Conservation (phyloP, 768 basidiomycete genomes). For the Coprinopsis sp. region DNA sequence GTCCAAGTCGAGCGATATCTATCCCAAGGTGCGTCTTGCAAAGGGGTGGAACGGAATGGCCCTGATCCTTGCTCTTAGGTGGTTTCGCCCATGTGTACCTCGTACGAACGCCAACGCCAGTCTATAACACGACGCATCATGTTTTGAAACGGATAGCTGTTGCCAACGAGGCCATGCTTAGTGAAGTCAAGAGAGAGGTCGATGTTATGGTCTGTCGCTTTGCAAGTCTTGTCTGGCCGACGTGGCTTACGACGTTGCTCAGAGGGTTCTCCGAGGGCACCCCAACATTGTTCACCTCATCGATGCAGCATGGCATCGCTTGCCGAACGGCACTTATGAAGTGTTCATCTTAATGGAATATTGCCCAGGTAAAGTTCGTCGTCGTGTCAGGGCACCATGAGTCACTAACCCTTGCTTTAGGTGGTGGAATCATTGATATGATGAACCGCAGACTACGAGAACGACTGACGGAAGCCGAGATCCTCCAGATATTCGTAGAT, state of each 20-base stretch:
- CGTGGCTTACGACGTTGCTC: constrained; percentile 20
- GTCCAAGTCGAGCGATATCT: constrained; percentile 95
- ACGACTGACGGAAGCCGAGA: constrained; percentile 91
- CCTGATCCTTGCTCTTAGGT: constrained; percentile 44
- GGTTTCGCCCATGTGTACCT: constrained; percentile 99
- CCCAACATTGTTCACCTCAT: constrained; percentile 95
- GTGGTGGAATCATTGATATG: constrained; percentile 99
- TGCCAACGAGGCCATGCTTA: constrained; percentile 80
- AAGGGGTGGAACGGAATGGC: constrained; percentile 7
- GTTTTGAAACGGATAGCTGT: constrained; percentile 97
- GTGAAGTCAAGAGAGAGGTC: constrained; percentile 95
- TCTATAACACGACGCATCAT: constrained; percentile 90
- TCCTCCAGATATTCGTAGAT: constrained; percentile 96
- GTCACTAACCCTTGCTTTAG: constrained; percentile 36
- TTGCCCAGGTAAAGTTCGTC: constrained; percentile 65
- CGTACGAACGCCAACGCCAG: constrained; percentile 78
- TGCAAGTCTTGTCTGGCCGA: constrained; percentile 20
- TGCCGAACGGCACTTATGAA: constrained; percentile 82
- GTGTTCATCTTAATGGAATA: constrained; percentile 99
- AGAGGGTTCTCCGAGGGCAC: constrained; percentile 89
- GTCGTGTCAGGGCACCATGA: background rate
- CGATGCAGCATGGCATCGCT: constrained; percentile 87
- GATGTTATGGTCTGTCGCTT: constrained; percentile 84
- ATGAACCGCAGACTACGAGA: constrained; percentile 96
- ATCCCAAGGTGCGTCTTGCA: constrained; percentile 68